A percentile compares a stretch with the other conserved stretches of the same genome.
Conservation (phyloP, 305 asterid species). For the Fraxinus latifolia region DNA sequence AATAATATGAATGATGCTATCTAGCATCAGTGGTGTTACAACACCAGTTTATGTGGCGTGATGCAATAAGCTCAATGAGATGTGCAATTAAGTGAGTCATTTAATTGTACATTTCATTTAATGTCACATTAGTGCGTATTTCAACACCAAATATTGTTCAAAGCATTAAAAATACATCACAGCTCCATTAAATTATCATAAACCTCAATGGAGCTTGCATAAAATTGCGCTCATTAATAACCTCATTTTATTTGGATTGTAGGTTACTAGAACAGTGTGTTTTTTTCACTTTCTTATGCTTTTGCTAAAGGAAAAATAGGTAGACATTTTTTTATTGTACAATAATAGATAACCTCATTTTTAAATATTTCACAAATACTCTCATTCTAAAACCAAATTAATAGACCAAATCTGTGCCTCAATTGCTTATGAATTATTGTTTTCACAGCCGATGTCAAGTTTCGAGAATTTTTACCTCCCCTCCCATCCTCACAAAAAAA, state of each 20-base stretch:
- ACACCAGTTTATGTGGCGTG: no score
- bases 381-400: background rate
- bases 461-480: background rate
- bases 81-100: no score
- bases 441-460: background rate
- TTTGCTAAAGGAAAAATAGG: background rate
- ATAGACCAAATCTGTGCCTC: background rate
- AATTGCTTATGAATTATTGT: background rate
- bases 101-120: background rate
- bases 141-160: background rate
- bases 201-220: background rate
- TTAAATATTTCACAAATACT: background rate
- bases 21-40: no score
- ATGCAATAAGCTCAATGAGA: no score
- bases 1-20: background rate
- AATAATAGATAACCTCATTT: background rate
- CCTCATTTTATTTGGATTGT: background rate
- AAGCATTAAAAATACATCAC: background rate
- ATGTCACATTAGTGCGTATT: background rate
- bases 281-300: background rate
- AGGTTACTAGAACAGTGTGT: background rate
- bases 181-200: background rate
- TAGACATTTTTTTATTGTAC: background rate
- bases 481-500: background rate
- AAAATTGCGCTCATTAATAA: background rate